These are phyloP conservation scores for Zizania palustris DNA, from an alignment of 202 grass and related monocot genomes.

Conservation along the genomic window DNA sequence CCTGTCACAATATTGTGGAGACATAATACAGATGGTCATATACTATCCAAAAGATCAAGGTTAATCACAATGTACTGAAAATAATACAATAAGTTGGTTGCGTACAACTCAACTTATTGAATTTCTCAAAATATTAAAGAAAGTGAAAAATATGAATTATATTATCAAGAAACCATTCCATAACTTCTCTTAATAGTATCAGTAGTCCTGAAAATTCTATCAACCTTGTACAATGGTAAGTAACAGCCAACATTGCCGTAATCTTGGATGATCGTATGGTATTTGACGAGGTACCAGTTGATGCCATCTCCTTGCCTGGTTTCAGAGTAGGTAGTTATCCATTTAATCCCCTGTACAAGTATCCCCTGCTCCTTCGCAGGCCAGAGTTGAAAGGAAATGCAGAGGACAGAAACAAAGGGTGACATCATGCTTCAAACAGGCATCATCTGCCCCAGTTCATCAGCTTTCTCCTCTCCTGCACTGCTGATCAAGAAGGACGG, in stretches of 20 bases:
- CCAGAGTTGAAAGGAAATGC: conserved; percentile 2
- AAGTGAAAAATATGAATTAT: conserved; percentile 7
- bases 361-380: background rate
- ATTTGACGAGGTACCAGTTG: background rate
- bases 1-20: conserved; percentile 32
- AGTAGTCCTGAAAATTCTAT: background rate
- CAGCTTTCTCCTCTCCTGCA: no score
- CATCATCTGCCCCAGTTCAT: no score
- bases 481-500: no score
- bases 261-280: background rate
- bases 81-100: background rate
- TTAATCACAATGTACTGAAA: conserved; percentile 27
- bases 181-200: conserved; percentile 18
- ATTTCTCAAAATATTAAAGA: conserved; percentile 27
- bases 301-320: background rate
- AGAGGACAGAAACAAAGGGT: conserved; percentile 14
- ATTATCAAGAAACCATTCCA: background rate
- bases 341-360: background rate
- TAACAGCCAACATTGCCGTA: background rate
- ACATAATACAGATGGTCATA: conserved; percentile 35
- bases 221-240: conserved; percentile 7
- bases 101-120: conserved; percentile 1
- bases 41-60: conserved; percentile 6
- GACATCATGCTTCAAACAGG: no score
- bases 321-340: no score